Conservation (phyloP, 2,329 filamentous ascomycete genomes). For the Neopestalotiopsis rosae region DNA sequence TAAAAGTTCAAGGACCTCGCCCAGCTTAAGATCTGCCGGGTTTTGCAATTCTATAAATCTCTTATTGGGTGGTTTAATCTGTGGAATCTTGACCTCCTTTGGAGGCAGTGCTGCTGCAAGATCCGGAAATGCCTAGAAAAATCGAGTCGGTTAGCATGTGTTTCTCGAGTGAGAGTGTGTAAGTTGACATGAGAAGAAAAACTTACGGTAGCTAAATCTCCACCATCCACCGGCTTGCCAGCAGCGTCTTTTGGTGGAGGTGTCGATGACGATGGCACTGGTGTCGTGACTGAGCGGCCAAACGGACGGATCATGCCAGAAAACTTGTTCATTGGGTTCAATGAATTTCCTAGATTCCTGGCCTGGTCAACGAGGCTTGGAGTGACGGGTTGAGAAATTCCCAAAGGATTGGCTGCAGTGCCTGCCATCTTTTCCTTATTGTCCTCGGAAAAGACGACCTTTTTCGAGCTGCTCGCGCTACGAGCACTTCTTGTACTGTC, state of each 20-base stretch:
- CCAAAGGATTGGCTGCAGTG: conserved; percentile 35
- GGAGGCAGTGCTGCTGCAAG: conserved; percentile 60
- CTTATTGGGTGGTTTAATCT: conserved; percentile 70
- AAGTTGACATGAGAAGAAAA: background rate
- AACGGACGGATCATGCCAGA: conserved; percentile 77
- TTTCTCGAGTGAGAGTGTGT: too few relatives aligned
- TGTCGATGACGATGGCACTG: conserved; percentile 33
- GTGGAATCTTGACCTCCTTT: conserved; percentile 52
- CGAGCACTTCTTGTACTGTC: conserved; percentile 72
- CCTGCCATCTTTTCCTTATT: conserved; percentile 43
- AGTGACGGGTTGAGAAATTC: conserved; percentile 39
- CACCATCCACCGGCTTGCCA: conserved; percentile 51
- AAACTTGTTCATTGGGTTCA: conserved; percentile 84
- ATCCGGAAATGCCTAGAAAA: conserved; percentile 62
- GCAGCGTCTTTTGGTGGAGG: conserved; percentile 35
- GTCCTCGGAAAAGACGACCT: conserved; percentile 56
- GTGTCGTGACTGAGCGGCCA: conserved; percentile 58
- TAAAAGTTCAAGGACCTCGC: conserved; percentile 75
- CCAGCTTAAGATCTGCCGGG: conserved; percentile 71
- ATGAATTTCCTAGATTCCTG: conserved; percentile 77
- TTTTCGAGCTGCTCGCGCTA: conserved; percentile 65
- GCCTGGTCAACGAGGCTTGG: conserved; percentile 80
- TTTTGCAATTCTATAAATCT: conserved; percentile 76
- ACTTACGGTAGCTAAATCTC: conserved; percentile 63
- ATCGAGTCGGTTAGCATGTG: background rate